Evolutionary conservation across 257 asterid genomes (phyloP).

Genomic region (Petunia axillaris): DNA sequence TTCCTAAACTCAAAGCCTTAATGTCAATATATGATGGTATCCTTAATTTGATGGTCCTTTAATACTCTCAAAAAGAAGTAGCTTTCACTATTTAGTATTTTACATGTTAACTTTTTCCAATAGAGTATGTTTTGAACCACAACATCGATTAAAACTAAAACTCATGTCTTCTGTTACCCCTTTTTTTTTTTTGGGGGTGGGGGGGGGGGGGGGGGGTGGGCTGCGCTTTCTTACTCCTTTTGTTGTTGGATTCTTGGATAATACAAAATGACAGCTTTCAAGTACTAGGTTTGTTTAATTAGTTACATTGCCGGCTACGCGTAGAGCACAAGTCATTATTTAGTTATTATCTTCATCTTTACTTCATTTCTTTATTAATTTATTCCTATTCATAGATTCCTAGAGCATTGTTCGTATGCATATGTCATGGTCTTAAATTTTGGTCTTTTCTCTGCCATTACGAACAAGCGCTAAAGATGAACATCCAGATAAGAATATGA

Average conservation of each 20-base stretch:
- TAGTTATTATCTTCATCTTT: too few relatives aligned
- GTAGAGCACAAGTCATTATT: background rate
- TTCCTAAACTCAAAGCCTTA: background rate
- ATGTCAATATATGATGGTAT: background rate
- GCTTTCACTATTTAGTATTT: background rate
- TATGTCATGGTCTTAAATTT: too few relatives aligned
- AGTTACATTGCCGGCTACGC: conserved; percentile 19
- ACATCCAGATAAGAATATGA: too few relatives aligned
- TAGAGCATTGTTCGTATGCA: too few relatives aligned
- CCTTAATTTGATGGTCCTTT: background rate
- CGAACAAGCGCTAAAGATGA: too few relatives aligned
- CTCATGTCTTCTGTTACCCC: background rate
- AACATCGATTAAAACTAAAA: background rate
- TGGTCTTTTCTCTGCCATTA: too few relatives aligned
- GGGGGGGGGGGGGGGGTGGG: too few relatives aligned
- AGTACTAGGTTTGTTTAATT: background rate
- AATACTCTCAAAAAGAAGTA: background rate
- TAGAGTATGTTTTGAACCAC: background rate
- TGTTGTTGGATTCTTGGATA: background rate
- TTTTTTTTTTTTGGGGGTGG: background rate
- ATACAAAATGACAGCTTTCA: background rate
- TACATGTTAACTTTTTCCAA: background rate
- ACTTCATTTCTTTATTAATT: too few relatives aligned
- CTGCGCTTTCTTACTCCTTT: background rate
- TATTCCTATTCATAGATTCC: too few relatives aligned